Percentiles rank a stretch among this genome's conserved stretches.
Evolutionary conservation across 2,329 filamentous ascomycete genomes (phyloP).

Genomic region (Scopulariopsis brevicaulis): DNA sequence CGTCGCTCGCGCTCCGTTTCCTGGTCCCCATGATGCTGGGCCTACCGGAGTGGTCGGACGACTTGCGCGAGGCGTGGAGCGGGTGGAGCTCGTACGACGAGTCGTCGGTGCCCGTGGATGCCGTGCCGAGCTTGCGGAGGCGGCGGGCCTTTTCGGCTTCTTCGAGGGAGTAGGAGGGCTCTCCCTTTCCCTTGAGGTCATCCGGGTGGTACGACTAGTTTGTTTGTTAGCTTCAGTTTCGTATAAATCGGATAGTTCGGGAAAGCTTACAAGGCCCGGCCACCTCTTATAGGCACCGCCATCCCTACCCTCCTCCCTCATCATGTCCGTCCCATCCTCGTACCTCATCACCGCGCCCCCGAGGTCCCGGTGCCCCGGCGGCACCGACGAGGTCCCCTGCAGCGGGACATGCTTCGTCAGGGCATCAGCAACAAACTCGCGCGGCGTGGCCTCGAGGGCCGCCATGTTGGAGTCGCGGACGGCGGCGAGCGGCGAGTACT

Average conservation of each 20-base stretch:
- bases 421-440: conserved; percentile 65
- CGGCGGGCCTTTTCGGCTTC: conserved; percentile 32
- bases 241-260: background rate
- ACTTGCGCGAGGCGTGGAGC: conserved; percentile 7
- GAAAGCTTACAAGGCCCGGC: conserved; percentile 48
- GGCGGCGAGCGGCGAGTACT: conserved; percentile 64
- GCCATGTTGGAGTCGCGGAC: conserved; percentile 62
- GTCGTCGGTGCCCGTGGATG: conserved; percentile 12
- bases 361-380: conserved; percentile 58
- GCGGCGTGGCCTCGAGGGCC: conserved; percentile 70
- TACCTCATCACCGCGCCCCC: conserved; percentile 65
- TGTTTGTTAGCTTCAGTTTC: background rate
- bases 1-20: conserved; percentile 30
- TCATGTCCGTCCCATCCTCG: conserved; percentile 76
- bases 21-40: background rate
- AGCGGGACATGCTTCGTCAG: conserved; percentile 64
- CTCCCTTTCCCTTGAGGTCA: conserved; percentile 74
- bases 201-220: conserved; percentile 49
- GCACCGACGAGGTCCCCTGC: conserved; percentile 68
- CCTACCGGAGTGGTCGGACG: background rate
- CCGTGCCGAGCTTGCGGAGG: conserved; percentile 16
- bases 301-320: conserved; percentile 55
- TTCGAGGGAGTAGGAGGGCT: conserved; percentile 65
- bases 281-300: conserved; percentile 73
- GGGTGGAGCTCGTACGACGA: conserved; percentile 32